Evolutionary conservation across 2,329 filamentous ascomycete genomes (phyloP).

Genomic region (Colletotrichum godetiae): DNA sequence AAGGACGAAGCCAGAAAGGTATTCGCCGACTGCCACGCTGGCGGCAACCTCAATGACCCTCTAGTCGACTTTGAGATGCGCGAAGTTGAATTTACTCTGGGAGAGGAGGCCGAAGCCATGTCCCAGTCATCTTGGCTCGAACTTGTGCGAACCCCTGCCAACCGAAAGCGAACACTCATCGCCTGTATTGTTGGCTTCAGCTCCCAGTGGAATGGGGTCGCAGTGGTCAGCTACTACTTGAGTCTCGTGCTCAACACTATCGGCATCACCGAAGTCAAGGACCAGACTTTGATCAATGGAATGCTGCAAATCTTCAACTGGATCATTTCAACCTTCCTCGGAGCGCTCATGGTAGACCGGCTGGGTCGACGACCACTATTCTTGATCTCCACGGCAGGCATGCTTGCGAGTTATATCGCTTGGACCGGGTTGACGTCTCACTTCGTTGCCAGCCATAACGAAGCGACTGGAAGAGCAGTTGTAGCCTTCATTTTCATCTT

Average conservation of each 20-base stretch:
- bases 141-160: conserved; percentile 43
- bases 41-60: conserved; percentile 55
- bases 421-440: conserved; percentile 38
- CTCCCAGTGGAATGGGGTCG: conserved; percentile 44
- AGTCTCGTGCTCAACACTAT: conserved; percentile 43
- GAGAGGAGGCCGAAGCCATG: conserved; percentile 64
- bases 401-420: conserved; percentile 41
- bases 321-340: conserved; percentile 38
- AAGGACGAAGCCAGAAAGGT: conserved; percentile 62
- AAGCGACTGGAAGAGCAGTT: conserved; percentile 37
- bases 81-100: conserved; percentile 52
- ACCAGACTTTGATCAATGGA: conserved; percentile 55
- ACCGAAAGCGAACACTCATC: conserved; percentile 42
- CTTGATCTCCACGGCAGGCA: conserved; percentile 49
- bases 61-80: conserved; percentile 51
- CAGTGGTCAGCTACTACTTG: conserved; percentile 53
- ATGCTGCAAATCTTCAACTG: conserved; percentile 28
- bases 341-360: conserved; percentile 56
- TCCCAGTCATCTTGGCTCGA: conserved; percentile 42
- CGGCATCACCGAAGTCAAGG: conserved; percentile 46
- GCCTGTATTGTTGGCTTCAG: conserved; percentile 42
- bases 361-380: conserved; percentile 53
- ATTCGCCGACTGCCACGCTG: conserved; percentile 63
- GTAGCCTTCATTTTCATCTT: conserved; percentile 36
- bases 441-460: conserved; percentile 5